These are phyloP conservation scores for Jatropha curcas DNA, from an alignment of 345 rosid species.

Conservation along the genomic window DNA sequence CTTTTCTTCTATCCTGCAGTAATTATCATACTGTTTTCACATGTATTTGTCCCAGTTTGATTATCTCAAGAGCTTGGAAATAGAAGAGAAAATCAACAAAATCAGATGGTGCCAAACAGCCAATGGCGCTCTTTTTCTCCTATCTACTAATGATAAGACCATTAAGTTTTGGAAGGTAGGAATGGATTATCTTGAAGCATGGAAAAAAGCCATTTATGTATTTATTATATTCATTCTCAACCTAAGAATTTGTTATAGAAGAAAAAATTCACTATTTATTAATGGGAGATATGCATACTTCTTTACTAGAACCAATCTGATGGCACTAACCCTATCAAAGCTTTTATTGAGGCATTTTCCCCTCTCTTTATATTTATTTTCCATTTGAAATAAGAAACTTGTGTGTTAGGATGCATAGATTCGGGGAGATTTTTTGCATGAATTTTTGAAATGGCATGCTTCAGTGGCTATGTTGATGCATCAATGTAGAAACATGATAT, in stretches of 20 bases:
- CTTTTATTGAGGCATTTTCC: background rate
- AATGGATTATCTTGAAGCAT: constrained; percentile 12
- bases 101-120: constrained; percentile 98
- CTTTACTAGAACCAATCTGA: background rate
- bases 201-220: background rate
- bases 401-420: background rate
- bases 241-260: background rate
- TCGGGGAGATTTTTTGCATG: background rate
- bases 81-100: constrained; percentile 99
- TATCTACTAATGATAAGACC: constrained; percentile 97
- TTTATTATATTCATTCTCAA: background rate
- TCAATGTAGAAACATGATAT: background rate
- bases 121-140: constrained; percentile 85
- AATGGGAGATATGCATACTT: background rate
- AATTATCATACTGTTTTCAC: constrained; percentile 1
- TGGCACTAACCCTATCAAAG: background rate
- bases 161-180: constrained; percentile 99
- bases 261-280: background rate
- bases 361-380: background rate
- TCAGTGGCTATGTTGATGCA: background rate
- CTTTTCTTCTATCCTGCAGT: background rate
- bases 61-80: constrained; percentile 99
- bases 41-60: constrained; percentile 70
- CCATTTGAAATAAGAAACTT: background rate
- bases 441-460: background rate